Percentiles rank a stretch among this genome's conserved stretches.
phyloP scores from a whole-genome alignment of 129 eudicot genomes.

The Lactuca saligna region DNA sequence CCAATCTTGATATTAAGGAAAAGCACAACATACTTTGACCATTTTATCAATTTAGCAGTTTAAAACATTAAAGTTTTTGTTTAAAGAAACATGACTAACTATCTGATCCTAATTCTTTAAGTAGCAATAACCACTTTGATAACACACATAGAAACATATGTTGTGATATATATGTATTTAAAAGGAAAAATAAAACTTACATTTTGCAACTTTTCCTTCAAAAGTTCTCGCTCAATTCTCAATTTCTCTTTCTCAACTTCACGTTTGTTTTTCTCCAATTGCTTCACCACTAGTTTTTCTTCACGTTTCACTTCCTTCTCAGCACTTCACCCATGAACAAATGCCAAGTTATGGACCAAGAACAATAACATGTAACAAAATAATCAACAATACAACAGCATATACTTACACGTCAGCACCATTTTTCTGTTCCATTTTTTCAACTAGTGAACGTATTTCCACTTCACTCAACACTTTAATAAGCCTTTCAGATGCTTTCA shows the following conservation, averaged over 20 bases:
- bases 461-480: constrained; percentile 64
- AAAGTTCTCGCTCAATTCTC: constrained; percentile 71
- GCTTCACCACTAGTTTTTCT: constrained; percentile 59
- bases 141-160: constrained; percentile 5
- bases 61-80: background rate
- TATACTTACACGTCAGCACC: constrained; percentile 64
- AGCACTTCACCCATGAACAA: constrained; percentile 50
- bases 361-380: background rate
- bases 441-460: constrained; percentile 65
- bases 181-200: constrained; percentile 40
- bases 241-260: constrained; percentile 79
- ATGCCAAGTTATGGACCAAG: background rate
- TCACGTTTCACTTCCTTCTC: constrained; percentile 66
- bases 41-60: background rate
- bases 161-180: background rate
- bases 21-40: too few species aligned
- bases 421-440: constrained; percentile 56
- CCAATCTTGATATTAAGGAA: background rate
- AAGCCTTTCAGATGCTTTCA: constrained; percentile 69
- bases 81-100: background rate
- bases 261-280: constrained; percentile 78
- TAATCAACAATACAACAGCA: background rate
- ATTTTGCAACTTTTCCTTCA: constrained; percentile 79
- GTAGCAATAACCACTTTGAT: background rate
- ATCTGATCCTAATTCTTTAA: background rate